A percentile compares a stretch with the other conserved stretches of the same genome.
Evolutionary conservation across 805 yeast genomes (phyloP).

Genomic region (Isabelozyma pseudorhagii): DNA sequence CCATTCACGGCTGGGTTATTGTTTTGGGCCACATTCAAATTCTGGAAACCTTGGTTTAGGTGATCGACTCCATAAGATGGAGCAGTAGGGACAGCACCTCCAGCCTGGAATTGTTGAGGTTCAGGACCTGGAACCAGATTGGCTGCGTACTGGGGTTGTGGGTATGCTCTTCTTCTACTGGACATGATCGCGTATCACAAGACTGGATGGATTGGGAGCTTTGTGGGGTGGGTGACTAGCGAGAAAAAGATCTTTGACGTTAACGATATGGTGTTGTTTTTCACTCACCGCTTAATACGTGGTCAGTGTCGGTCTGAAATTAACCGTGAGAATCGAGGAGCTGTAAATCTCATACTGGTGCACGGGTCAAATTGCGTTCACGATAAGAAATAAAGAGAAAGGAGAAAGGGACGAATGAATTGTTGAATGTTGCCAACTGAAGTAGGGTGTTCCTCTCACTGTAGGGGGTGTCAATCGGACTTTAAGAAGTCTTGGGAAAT

Average conservation of each 20-base stretch:
- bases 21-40: slow-evolving; percentile 22
- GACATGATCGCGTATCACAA: slow-evolving; percentile 20
- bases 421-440: no score
- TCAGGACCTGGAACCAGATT: slow-evolving; percentile 19
- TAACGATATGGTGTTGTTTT: neutral
- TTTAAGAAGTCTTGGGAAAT: no score
- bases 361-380: no score
- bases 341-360: no score
- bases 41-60: slow-evolving; percentile 29
- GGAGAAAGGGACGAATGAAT: no score
- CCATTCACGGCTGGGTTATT: slow-evolving; percentile 2
- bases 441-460: no score
- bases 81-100: slow-evolving; percentile 2
- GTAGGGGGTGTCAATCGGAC: no score
- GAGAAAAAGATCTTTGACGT: neutral
- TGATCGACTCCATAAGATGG: slow-evolving; percentile 30
- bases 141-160: slow-evolving; percentile 43
- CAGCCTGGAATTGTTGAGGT: slow-evolving; percentile 10
- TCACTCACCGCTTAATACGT: neutral
- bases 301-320: neutral
- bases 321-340: no score
- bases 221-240: no score
- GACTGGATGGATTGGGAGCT: no score
- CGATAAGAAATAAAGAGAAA: no score
- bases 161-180: slow-evolving; percentile 45